Percentiles rank a stretch among this genome's conserved stretches.
Evolutionary conservation across 257 asterid genomes (phyloP).

Genomic region (Henckelia pumila): DNA sequence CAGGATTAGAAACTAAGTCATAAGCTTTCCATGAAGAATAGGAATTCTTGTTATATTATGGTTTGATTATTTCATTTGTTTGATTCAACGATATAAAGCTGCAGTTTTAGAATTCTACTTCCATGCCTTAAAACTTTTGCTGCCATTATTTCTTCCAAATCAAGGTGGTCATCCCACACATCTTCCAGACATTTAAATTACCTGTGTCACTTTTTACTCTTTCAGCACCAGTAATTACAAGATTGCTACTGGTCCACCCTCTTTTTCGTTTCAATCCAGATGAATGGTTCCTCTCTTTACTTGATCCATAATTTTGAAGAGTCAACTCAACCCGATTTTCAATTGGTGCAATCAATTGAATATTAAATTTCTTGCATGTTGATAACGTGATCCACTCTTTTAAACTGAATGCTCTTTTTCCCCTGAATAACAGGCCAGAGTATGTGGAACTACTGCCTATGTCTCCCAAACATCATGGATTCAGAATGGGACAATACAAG

Average conservation of each 20-base stretch:
- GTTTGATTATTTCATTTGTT: too few species aligned
- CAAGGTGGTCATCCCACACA: too few species aligned
- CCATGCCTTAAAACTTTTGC: not conserved
- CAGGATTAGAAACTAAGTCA: not conserved
- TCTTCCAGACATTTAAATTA: too few species aligned
- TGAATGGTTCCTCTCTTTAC: not conserved
- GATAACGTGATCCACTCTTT: not conserved
- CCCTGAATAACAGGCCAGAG: conserved; percentile 46
- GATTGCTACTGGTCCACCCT: not conserved
- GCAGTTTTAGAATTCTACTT: not conserved
- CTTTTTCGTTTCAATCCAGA: not conserved
- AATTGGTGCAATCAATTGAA: not conserved
- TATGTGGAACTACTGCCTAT: conserved; percentile 90
- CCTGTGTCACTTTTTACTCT: not conserved
- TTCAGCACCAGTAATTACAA: not conserved
- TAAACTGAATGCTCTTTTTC: not conserved
- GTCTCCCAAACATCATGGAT: conserved; percentile 98
- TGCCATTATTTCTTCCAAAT: not conserved
- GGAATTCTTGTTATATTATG: not conserved
- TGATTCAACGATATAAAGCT: not conserved
- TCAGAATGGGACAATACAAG: conserved; percentile 91
- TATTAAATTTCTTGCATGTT: not conserved
- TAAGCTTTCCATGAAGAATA: not conserved
- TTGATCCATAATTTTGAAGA: not conserved
- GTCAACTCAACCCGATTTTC: not conserved